Percentiles rank a stretch among this genome's conserved stretches.
phyloP scores from a whole-genome alignment of 2,329 filamentous ascomycete species.

The Colletotrichum theobromicola region DNA sequence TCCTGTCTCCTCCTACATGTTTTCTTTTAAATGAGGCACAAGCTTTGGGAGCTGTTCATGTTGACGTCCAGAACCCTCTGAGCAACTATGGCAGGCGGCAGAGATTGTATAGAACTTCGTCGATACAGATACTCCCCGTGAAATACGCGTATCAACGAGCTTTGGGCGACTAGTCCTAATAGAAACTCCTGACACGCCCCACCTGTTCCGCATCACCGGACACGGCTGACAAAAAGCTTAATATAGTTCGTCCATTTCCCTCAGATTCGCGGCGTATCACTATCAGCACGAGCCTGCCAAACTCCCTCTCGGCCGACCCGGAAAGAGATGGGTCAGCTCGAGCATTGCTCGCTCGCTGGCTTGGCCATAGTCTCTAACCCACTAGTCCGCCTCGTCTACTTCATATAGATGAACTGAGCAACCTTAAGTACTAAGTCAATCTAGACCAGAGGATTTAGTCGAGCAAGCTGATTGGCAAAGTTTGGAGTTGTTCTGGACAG shows the following conservation, averaged over 20 bases:
- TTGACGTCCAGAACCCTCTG: too few relatives aligned
- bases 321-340: background rate
- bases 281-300: background rate
- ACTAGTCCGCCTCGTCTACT: background rate
- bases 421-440: background rate
- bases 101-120: background rate
- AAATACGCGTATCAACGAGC: background rate
- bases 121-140: background rate
- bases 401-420: background rate
- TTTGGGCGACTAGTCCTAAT: background rate
- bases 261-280: background rate
- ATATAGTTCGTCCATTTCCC: background rate
- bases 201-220: background rate
- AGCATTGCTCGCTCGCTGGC: background rate
- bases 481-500: background rate
- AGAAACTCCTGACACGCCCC: background rate
- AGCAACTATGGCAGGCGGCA: background rate
- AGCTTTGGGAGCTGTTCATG: background rate
- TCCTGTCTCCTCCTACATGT: too few relatives aligned
- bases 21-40: background rate
- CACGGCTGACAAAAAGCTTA: slow-evolving; percentile 38
- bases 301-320: background rate
- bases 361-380: background rate
- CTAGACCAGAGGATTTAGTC: background rate
- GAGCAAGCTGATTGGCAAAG: background rate